Base-by-base conservation (phyloP, 1,284 basidiomycete species). In the Retiboletus fuscus region DNA sequence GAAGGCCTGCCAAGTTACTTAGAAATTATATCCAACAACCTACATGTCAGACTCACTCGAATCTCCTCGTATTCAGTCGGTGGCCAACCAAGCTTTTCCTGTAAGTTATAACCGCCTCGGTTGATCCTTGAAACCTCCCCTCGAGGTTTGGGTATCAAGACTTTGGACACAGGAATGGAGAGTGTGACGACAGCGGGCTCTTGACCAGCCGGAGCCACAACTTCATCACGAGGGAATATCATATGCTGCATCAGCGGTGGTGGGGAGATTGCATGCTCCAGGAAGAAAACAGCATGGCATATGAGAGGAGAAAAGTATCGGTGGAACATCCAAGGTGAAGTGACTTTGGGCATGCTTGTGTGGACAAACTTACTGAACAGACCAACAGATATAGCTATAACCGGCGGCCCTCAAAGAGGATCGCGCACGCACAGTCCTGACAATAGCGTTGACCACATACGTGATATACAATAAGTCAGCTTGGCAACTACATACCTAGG, bases 111-210 rank as follows among this genome's bases (percentile, higher is more conserved):
- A 43, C 15, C 61, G 1, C 73, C 73, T 5, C 30, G 1, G n/a
- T 46, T 73, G 47, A 75, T 69, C 22, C 61, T 28, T 6, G 49
- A 70, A 30, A 75, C 55, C 55, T 75, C 68, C 18, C 68, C 66
- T 7, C 10, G 10, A 22, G 73, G 66, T 39, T 74, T 74, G 24
- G 6, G 26, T 41, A 74, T 74, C 30, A 64, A 49, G 22, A 51
- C 24, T 18, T 24, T 47, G 34, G 64, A 10, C 41, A 43, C 3
- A 16, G 41, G 41, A 43, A 43, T 43, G 41, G 12, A 12, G 41
- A 13, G 41, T 43, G 41, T 3, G 3, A 43, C 5, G 41, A 43
- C 12, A 43, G 41, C 41, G 5, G 11, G 41, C 41, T 43, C 41
- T 43, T 43, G 41, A 43, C 12, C 11, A 13, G 41, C 41, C 12